Base-by-base conservation (phyloP, 345 rosid species). In the Corchorus capsularis region DNA sequence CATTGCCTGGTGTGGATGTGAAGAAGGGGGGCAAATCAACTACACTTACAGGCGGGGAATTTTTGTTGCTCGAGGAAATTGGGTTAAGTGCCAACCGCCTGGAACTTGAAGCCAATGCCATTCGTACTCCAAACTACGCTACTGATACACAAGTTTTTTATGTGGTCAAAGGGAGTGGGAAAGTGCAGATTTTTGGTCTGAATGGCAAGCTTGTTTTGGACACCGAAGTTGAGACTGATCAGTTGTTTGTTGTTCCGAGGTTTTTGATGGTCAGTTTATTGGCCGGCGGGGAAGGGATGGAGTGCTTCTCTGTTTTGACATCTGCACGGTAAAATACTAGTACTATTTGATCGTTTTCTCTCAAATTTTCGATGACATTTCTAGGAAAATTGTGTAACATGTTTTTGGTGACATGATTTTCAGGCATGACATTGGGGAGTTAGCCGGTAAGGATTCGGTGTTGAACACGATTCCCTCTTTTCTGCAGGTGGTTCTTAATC, bases 201-300 rank as follows among this genome's bases (percentile, higher is more conserved):
- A 66, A 75, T 27, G 81, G 85, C 15, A 62, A 74, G n/a, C 75
- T 34, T 4, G 75, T 52, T 5, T 12, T 84, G 75, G 77, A 84
- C 45, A 27, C 32, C 4, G 22, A 65, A 27, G 43, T 81, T 27
- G 50, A 73, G 43, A 63, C 75, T 22, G 87, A 81, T 11, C 79
- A 84, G 5, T 47, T 81, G 54, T 37, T 81, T 20, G 59, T 77
- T 4, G 83, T 81, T n/a, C 83, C 83, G 8, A 68, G 70, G 45
- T 79, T 77, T 22, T 82, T 81, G 14, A 52, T 34, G 7, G 27
- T 67, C 6, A 71, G 71, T 43, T 6, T 20, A 17, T 41, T 71
- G 57, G 79, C 81, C 20, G 79, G 72, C 14, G 15, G 1, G 35
- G 73, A 75, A 57, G 83, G 81, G 20, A 14, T 80, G 70, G 74